phyloP scores from a whole-genome alignment of 2,329 filamentous ascomycete species.

The Claviceps sp. region DNA sequence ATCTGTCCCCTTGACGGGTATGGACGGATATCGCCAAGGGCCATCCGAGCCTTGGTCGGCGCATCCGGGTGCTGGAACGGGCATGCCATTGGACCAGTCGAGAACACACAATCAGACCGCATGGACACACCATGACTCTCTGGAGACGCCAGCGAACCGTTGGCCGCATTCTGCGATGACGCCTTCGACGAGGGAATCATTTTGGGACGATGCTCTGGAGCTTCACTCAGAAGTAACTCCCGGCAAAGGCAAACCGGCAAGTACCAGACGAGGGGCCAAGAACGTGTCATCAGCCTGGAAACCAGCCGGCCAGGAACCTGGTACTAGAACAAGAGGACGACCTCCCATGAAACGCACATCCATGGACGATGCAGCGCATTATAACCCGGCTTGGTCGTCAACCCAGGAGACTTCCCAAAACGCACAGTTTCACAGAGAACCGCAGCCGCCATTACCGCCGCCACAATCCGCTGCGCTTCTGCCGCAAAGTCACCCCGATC shows the following conservation, averaged over 20 bases:
- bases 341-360: slow-evolving; percentile 55
- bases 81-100: slow-evolving; percentile 22
- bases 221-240: slow-evolving; percentile 64
- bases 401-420: slow-evolving; percentile 30
- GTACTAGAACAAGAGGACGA: slow-evolving; percentile 62
- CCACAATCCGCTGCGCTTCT: background rate
- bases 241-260: slow-evolving; percentile 34
- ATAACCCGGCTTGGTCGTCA: slow-evolving; percentile 44
- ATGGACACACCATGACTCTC: slow-evolving; percentile 30
- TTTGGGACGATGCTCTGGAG: slow-evolving; percentile 45
- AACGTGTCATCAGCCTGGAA: slow-evolving; percentile 89
- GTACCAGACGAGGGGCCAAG: slow-evolving; percentile 57
- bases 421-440: slow-evolving; percentile 13
- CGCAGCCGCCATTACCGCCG: background rate
- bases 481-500: background rate
- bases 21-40: slow-evolving; percentile 23
- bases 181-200: slow-evolving; percentile 39
- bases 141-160: slow-evolving; percentile 49
- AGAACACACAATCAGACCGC: slow-evolving; percentile 16
- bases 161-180: slow-evolving; percentile 72
- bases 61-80: slow-evolving; percentile 26
- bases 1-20: slow-evolving; percentile 31
- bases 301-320: slow-evolving; percentile 44
- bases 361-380: slow-evolving; percentile 49
- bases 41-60: slow-evolving; percentile 31